Conservation (phyloP, 78 protist species). For the Dictyostelium citrinum region DNA sequence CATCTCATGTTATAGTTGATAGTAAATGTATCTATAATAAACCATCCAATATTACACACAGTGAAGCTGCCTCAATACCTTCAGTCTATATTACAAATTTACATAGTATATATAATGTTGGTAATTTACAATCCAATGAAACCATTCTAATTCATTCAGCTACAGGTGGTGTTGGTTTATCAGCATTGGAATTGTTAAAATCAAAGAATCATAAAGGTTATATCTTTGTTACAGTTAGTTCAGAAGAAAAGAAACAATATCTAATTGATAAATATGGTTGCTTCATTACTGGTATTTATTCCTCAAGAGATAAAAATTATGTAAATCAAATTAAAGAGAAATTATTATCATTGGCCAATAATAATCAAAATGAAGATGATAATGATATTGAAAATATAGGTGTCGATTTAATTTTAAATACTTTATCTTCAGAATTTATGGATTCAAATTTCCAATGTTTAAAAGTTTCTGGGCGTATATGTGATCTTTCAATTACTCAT, state of each 20-base stretch:
- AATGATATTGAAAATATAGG: not conserved
- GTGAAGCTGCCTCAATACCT: constrained; percentile 25
- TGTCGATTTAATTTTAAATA: not conserved
- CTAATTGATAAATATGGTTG: not conserved
- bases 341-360: not conserved
- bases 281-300: not conserved
- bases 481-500: constrained; percentile 9
- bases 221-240: not conserved
- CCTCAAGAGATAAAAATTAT: not conserved
- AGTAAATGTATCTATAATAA: not conserved
- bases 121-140: not conserved
- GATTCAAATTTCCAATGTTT: not conserved
- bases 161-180: constrained; percentile 7
- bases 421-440: not conserved
- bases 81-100: not conserved
- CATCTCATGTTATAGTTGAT: not conserved
- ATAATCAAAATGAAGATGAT: not conserved
- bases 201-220: not conserved
- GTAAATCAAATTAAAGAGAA: not conserved
- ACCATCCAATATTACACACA: not conserved
- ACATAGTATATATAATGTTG: not conserved
- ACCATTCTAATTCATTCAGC: constrained; percentile 6
- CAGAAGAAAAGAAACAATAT: constrained; percentile 6
- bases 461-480: not conserved
- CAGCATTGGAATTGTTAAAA: not conserved